Base-by-base conservation (phyloP, 192 early-diverging fungal species). In the Coemansia sp. region DNA sequence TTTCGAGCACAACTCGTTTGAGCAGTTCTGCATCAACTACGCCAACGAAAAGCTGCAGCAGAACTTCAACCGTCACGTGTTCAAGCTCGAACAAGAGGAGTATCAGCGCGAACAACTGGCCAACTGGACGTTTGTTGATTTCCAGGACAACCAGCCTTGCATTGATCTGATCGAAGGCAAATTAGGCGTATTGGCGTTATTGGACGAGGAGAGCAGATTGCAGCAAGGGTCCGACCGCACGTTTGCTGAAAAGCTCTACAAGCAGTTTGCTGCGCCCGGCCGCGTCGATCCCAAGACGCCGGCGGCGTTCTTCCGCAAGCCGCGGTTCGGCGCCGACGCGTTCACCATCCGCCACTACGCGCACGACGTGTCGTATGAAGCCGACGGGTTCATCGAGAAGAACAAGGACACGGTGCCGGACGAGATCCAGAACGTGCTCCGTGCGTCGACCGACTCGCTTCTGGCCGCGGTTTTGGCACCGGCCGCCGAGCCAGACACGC, bases 31-130 rank as follows among this genome's bases (percentile, higher is more conserved):
- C 87, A 97, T 99, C 70, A 93, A 94, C 74, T 94, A 93, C 72
- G 91, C 95, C 68, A 97, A 97, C 81, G 98, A 99, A 80, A 99
- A 99, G 82, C 85, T 99, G 63, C 98, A 99, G 81, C 96, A 98
- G 84, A 92, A 98, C 81, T 99, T 99, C 79, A 99, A 96, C 84
- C 91, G 91, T 61, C 98, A 98, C 76, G 96, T 98, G 9, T 99
- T 99, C 87, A 96, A 98, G 86, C 87, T 98, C 37, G 95, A 98
- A 76, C 98, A 99, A 83, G 95, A 99, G 75, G 96, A 98, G 83
- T 99, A 99, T 71, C 87, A 95, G 61, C 90, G 91, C 37, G 98
- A 99, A 74, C 86, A 97, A 82, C 94, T 99, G 75, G 64, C 69
- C 35, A 88, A 93, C 73, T 99, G 98, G 98, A 95, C 92, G 34